A percentile compares a stretch with the other conserved stretches of the same genome.
Conservation (phyloP, 2,329 filamentous ascomycete genomes). For the Zymoseptoria crescenta region DNA sequence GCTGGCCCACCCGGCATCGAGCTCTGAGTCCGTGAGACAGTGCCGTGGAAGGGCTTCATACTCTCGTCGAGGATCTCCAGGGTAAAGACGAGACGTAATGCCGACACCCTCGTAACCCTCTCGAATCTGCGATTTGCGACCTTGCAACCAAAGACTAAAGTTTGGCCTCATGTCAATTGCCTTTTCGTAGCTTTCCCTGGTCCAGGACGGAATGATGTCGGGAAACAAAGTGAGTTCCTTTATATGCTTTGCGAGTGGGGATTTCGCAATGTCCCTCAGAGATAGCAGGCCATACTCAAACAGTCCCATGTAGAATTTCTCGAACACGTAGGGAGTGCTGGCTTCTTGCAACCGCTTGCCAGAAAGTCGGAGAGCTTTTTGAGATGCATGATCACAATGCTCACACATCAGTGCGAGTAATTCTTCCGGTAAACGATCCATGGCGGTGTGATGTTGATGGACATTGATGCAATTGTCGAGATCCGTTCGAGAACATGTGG, state of each 20-base stretch:
- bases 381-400: conserved; percentile 14
- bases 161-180: conserved; percentile 8
- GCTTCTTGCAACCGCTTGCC: conserved; percentile 11
- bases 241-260: conserved; percentile 19
- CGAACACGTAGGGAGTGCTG: conserved; percentile 19
- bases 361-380: conserved; percentile 18
- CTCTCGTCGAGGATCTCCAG: conserved; percentile 4
- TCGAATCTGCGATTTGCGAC: not conserved
- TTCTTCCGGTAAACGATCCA: conserved; percentile 21
- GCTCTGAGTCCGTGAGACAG: conserved; percentile 9
- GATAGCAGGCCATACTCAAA: conserved; percentile 18
- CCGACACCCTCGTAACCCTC: not conserved
- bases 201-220: conserved; percentile 21
- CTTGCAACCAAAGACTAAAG: conserved; percentile 5
- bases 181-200: conserved; percentile 2
- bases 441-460: conserved; percentile 3
- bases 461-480: not conserved
- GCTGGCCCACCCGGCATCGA: conserved; percentile 8
- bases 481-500: no score
- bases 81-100: not conserved
- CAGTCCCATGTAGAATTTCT: conserved; percentile 19
- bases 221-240: conserved; percentile 21
- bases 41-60: conserved; percentile 14
- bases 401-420: conserved; percentile 21
- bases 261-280: conserved; percentile 14